Conservation (phyloP, 1,139 yeast species). For the Pichia cactophila region DNA sequence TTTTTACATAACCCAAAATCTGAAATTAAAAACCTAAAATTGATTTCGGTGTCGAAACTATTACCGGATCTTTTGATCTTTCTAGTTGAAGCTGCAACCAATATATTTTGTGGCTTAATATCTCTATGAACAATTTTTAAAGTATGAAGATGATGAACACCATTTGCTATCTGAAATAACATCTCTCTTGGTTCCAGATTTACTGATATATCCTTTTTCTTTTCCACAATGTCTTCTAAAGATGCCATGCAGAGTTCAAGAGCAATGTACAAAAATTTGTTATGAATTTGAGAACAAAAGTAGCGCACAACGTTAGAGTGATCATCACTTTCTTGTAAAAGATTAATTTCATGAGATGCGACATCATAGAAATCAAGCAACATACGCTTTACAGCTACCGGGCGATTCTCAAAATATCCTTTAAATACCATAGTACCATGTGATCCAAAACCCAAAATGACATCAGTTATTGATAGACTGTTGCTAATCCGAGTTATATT, state of each 20-base stretch:
- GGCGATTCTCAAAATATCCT: slow-evolving; percentile 85
- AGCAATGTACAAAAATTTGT: slow-evolving; percentile 85
- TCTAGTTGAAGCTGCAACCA: slow-evolving; percentile 66
- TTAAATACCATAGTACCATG: slow-evolving; percentile 93
- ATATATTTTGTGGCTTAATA: slow-evolving; percentile 89
- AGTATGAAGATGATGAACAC: slow-evolving; percentile 80
- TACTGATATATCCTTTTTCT: slow-evolving; percentile 34
- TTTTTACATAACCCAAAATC: slow-evolving; percentile 95
- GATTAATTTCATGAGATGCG: slow-evolving; percentile 87
- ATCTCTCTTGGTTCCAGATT: slow-evolving; percentile 43
- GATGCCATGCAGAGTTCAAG: slow-evolving; percentile 86
- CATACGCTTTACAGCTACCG: slow-evolving; percentile 95
- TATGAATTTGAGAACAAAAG: slow-evolving; percentile 84
- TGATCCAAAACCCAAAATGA: slow-evolving; percentile 85
- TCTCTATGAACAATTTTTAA: slow-evolving; percentile 93
- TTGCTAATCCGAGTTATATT: slow-evolving; percentile 26
- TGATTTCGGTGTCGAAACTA: slow-evolving; percentile 20
- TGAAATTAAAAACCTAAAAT: slow-evolving; percentile 69
- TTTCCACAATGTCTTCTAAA: slow-evolving; percentile 74
- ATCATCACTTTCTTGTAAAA: slow-evolving; percentile 90
- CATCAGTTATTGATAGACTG: slow-evolving; percentile 59
- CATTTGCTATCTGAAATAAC: slow-evolving; percentile 72
- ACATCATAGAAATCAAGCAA: slow-evolving; percentile 86
- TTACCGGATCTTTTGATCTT: slow-evolving; percentile 10
- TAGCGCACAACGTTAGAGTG: slow-evolving; percentile 93